Evolutionary conservation across 2,329 filamentous ascomycete genomes (phyloP).

Genomic region (Sphaerulina vaccinii): DNA sequence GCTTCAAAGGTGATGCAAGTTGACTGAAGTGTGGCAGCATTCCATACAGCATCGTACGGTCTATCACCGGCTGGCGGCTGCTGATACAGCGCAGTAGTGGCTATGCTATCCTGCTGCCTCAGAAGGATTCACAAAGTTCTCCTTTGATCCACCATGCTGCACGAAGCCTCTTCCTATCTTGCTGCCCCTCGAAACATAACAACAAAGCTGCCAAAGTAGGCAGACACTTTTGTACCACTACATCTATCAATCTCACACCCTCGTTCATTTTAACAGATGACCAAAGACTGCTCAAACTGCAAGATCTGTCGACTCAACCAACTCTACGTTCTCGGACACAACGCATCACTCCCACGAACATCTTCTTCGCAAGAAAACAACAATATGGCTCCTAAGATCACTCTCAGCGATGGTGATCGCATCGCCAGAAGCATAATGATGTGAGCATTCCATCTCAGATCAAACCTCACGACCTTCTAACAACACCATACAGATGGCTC

Average conservation of each 20-base stretch:
- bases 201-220: neutral
- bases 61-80: too few relatives aligned
- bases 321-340: neutral
- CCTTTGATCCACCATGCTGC: neutral
- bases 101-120: constrained; percentile 6
- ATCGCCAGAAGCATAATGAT: neutral
- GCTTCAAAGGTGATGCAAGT: too few relatives aligned
- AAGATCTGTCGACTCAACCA: constrained; percentile 6
- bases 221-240: constrained; percentile 4
- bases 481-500: neutral
- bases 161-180: too few relatives aligned
- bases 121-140: constrained; percentile 2
- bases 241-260: neutral
- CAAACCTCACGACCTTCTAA: neutral
- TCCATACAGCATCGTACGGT: too few relatives aligned
- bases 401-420: neutral
- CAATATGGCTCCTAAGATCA: neutral
- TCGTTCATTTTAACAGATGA: neutral
- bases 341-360: neutral
- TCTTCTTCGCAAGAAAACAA: neutral
- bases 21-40: too few relatives aligned
- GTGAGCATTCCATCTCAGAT: too few relatives aligned
- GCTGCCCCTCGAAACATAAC: constrained; percentile 1
- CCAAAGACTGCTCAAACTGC: neutral
- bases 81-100: too few relatives aligned